phyloP scores from a whole-genome alignment of 177 flowering plant species.

The Vitis hybrid region DNA sequence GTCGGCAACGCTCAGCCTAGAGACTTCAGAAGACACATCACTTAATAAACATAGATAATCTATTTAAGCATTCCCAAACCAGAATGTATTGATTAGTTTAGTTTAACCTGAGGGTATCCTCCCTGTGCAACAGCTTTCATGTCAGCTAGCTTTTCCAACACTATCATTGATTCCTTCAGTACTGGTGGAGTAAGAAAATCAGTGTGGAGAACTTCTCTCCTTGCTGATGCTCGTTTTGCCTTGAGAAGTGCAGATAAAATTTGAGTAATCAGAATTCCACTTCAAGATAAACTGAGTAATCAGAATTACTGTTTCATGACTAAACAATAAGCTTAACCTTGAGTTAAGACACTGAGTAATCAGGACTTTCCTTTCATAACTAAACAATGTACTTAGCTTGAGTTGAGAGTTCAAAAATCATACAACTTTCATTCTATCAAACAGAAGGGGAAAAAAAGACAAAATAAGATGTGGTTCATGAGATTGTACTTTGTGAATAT shows the following conservation, averaged over 20 bases:
- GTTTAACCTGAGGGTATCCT: conserved; percentile 81
- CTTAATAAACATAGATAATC: neutral
- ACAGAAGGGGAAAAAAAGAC: neutral
- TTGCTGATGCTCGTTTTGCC: conserved; percentile 71
- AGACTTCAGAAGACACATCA: conserved; percentile 5
- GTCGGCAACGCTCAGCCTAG: conserved; percentile 93
- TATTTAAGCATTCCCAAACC: neutral
- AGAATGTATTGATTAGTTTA: neutral
- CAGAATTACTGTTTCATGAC: too few relatives aligned
- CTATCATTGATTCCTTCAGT: conserved; percentile 65
- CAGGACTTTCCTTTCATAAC: neutral
- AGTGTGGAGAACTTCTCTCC: conserved; percentile 72
- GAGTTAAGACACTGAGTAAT: neutral
- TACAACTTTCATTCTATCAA: neutral
- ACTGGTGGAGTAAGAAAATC: conserved; percentile 88
- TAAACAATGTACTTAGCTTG: neutral
- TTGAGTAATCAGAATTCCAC: neutral
- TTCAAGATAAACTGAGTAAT: too few relatives aligned
- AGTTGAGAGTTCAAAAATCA: neutral
- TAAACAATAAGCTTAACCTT: too few relatives aligned
- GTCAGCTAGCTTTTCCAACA: conserved; percentile 67
- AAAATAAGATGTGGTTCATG: neutral
- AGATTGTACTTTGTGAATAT: neutral
- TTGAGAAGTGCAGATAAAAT: conserved; percentile 16
- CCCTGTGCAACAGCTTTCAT: conserved; percentile 73